Conservation (phyloP, 805 yeast species). For the Saccharomycopsis amapae region DNA sequence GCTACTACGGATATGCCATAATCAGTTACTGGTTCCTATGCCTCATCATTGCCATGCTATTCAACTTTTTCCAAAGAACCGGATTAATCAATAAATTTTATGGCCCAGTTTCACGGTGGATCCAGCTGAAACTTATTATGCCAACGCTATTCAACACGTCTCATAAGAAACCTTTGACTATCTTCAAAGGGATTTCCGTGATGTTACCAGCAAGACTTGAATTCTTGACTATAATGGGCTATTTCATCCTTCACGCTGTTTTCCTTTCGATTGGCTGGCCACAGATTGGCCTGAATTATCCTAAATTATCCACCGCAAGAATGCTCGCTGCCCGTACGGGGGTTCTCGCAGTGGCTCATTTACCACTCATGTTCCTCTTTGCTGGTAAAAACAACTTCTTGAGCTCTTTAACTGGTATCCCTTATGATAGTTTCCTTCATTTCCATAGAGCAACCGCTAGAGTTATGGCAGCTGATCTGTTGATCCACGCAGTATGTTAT, state of each 20-base stretch:
- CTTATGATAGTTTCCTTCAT: conserved; percentile 49
- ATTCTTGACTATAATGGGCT: conserved; percentile 31
- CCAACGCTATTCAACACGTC: conserved; percentile 26
- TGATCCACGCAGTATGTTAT: conserved; percentile 9
- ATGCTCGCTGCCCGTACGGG: conserved; percentile 34
- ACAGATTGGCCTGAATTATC: too few species aligned
- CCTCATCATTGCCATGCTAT: neutral
- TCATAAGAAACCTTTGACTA: conserved; percentile 24
- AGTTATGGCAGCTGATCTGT: conserved; percentile 29
- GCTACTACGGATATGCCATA: conserved; percentile 10
- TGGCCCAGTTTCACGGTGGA: neutral
- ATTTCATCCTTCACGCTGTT: conserved; percentile 28
- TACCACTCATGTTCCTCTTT: conserved; percentile 55
- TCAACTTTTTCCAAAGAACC: conserved; percentile 4
- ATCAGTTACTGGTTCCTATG: conserved; percentile 12
- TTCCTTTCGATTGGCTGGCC: conserved; percentile 27
- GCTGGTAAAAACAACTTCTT: conserved; percentile 71
- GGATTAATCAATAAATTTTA: conserved; percentile 3
- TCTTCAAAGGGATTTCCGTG: conserved; percentile 17
- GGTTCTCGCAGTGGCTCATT: conserved; percentile 40
- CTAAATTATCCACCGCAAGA: neutral
- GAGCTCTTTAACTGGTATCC: conserved; percentile 53
- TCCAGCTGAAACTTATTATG: conserved; percentile 9
- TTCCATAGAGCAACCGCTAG: conserved; percentile 65
- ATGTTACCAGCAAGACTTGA: conserved; percentile 35